phyloP scores from a whole-genome alignment of 1,284 basidiomycete genomes.

The Xerocomus minutiporus region DNA sequence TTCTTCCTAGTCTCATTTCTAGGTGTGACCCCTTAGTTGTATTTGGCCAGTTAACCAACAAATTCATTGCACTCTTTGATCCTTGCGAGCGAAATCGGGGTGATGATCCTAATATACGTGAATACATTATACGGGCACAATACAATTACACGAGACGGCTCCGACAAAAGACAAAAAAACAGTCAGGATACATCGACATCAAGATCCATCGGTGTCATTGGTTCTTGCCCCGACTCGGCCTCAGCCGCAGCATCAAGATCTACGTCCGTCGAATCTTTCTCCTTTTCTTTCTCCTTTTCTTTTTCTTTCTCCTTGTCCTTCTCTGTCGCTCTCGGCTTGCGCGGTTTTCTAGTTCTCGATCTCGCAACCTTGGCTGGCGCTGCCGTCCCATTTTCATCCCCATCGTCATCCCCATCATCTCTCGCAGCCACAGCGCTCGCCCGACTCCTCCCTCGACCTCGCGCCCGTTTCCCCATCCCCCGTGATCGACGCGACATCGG shows the following conservation, averaged over 20 bases:
- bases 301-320: slow-evolving; percentile 33
- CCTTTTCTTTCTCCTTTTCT: slow-evolving; percentile 38
- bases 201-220: slow-evolving; percentile 30
- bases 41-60: not conserved
- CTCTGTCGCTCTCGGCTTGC: slow-evolving; percentile 33
- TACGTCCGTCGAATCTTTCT: slow-evolving; percentile 33
- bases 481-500: slow-evolving; percentile 28
- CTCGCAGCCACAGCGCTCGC: slow-evolving; percentile 9
- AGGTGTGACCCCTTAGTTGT: slow-evolving; percentile 26
- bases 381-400: slow-evolving; percentile 17
- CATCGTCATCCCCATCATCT: slow-evolving; percentile 27
- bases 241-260: slow-evolving; percentile 27
- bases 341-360: slow-evolving; percentile 19
- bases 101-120: slow-evolving; percentile 3
- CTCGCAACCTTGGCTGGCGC: slow-evolving; percentile 11
- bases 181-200: slow-evolving; percentile 29
- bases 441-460: slow-evolving; percentile 30
- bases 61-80: not conserved
- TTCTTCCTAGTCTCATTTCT: slow-evolving; percentile 57
- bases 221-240: slow-evolving; percentile 29
- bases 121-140: not conserved
- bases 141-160: not conserved
- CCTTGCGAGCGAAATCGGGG: not conserved
- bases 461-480: slow-evolving; percentile 24
- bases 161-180: not conserved